Conservation (phyloP, 176 grass and related monocot genomes). For the Saccharum officinarum region DNA sequence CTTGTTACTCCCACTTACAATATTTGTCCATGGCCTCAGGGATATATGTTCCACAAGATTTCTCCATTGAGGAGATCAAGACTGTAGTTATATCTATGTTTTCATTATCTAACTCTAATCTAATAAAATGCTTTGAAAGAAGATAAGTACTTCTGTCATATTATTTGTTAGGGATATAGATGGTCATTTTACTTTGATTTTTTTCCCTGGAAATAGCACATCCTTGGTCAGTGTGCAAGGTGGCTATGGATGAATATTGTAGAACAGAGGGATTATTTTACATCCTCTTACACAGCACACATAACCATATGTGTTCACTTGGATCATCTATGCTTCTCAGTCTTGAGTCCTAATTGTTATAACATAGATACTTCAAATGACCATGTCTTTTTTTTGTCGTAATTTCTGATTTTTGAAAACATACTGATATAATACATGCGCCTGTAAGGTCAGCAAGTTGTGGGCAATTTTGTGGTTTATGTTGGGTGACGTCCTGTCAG, state of each 20-base stretch:
- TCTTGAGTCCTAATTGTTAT: not conserved
- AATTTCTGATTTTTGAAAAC: not conserved
- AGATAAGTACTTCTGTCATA: not conserved
- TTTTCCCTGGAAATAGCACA: not conserved
- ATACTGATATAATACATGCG: not conserved
- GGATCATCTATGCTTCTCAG: not conserved
- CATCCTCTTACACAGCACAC: not conserved
- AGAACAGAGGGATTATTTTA: not conserved
- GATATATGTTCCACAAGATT: not conserved
- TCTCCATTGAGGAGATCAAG: not conserved
- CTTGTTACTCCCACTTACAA: not conserved
- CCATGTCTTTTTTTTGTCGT: not conserved
- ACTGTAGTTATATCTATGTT: not conserved
- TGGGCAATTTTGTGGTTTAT: not conserved
- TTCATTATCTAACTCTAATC: not conserved
- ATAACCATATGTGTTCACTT: not conserved
- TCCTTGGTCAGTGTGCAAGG: too few relatives aligned
- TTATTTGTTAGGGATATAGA: not conserved
- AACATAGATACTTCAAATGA: not conserved
- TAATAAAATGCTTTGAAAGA: not conserved
- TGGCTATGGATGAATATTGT: not conserved
- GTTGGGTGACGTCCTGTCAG: not conserved
- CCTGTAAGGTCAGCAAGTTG: not conserved
- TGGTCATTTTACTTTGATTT: not conserved
- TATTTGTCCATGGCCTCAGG: not conserved